phyloP scores from a whole-genome alignment of 805 yeast species.

The Ogataea haglerorum region DNA sequence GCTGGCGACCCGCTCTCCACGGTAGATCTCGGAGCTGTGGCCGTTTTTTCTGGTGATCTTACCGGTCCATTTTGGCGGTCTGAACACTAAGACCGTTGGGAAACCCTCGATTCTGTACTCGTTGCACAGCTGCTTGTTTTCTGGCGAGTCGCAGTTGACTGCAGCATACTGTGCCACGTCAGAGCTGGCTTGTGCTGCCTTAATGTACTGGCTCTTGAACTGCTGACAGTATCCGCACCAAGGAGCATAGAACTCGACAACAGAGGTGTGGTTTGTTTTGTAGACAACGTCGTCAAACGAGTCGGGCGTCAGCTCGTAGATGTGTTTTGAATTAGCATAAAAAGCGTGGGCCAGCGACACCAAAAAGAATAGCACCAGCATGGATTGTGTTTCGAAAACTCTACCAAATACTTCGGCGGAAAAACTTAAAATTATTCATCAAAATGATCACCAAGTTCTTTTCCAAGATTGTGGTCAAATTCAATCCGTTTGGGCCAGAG shows the following conservation, averaged over 20 bases:
- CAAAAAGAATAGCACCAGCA: constrained; percentile 4
- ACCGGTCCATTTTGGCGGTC: constrained; percentile 64
- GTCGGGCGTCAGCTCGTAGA: constrained; percentile 26
- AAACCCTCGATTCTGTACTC: constrained; percentile 66
- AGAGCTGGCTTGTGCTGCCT: constrained; percentile 58
- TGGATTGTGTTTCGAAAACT: not conserved
- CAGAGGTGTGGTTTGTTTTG: constrained; percentile 69
- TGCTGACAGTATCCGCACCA: constrained; percentile 96
- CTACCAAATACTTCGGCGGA: not conserved
- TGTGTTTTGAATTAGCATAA: constrained; percentile 24
- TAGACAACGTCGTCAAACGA: constrained; percentile 67
- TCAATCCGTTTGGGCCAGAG: constrained; percentile 72
- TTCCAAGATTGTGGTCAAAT: constrained; percentile 68
- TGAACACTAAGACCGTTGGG: constrained; percentile 79
- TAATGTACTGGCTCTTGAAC: constrained; percentile 59
- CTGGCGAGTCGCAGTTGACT: constrained; percentile 76
- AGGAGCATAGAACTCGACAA: constrained; percentile 92
- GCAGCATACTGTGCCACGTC: constrained; percentile 68
- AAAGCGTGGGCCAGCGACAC: constrained; percentile 14
- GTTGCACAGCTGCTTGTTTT: constrained; percentile 68
- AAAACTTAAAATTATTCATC: not conserved
- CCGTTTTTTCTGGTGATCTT: constrained; percentile 16
- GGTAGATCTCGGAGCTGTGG: constrained; percentile 55
- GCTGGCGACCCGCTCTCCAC: constrained; percentile 57
- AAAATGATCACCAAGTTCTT: constrained; percentile 88